phyloP scores from a whole-genome alignment of 2,329 filamentous ascomycete genomes.

The Alternaria tenuissima region DNA sequence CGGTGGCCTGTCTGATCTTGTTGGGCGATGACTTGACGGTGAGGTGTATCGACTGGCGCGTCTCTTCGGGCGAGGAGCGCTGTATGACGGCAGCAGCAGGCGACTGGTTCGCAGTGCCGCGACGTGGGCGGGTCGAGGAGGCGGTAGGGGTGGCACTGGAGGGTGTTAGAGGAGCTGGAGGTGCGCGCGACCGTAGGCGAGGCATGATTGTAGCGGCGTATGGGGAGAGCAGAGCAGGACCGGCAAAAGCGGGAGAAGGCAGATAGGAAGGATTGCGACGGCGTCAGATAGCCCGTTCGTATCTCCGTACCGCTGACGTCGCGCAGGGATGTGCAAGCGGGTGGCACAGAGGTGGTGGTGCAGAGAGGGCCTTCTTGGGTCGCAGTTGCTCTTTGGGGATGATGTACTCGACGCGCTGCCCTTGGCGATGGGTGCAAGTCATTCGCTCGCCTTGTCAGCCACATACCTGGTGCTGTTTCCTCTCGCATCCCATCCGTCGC shows the following conservation, averaged over 20 bases:
- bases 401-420: conserved; percentile 33
- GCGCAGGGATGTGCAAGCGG: conserved; percentile 29
- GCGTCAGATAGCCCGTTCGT: conserved; percentile 23
- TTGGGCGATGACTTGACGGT: conserved; percentile 60
- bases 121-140: conserved; percentile 49
- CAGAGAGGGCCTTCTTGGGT: conserved; percentile 10
- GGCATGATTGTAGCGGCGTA: conserved; percentile 38
- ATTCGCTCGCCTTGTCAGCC: conserved; percentile 39
- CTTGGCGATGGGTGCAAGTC: conserved; percentile 32
- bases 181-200: conserved; percentile 50
- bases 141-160: conserved; percentile 47
- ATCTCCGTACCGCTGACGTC: conserved; percentile 12
- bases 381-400: conserved; percentile 22
- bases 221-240: conserved; percentile 1
- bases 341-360: conserved; percentile 33
- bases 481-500: conserved; percentile 46
- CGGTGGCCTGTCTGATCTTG: conserved; percentile 59
- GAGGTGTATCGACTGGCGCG: conserved; percentile 57
- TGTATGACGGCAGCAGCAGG: conserved; percentile 49
- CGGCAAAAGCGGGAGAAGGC: conserved; percentile 10
- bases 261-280: conserved; percentile 18
- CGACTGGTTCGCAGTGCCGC: conserved; percentile 46
- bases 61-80: conserved; percentile 52
- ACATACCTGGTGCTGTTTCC: conserved; percentile 41
- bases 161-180: conserved; percentile 41